Base-by-base conservation (phyloP, 331 rosid species). In the Spiraea crenata region DNA sequence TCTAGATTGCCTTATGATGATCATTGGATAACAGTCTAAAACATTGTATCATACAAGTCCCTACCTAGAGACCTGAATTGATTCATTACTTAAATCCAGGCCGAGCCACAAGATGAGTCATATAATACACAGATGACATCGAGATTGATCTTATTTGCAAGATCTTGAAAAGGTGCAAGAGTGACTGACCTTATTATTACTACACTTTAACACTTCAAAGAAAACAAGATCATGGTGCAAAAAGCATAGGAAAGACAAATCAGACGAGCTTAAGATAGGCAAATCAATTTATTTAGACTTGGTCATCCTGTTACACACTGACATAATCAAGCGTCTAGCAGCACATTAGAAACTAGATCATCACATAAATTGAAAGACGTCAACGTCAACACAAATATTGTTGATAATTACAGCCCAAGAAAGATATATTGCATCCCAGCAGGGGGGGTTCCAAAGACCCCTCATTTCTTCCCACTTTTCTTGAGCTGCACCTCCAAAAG, bases 401-500 rank as follows among this genome's bases (percentile, higher is more conserved):
- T 16, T 71, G 6, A 63, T 65, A 68, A 59, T 70, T 75, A 70
- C 78, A 61, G 79, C 83, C n/a, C 81, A 68, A 46, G 49, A 61
- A 67, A 41, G 7, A 60, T 60, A 70, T 73, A 45, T 67, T 47
- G 68, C 4, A 75, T 68, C 65, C 19, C 11, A 74, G 57, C 58
- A 57, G 25, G 49, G 54, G 74, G 60, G 65, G 51, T 37, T 6
- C 0, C n/a, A 39, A 76, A 60, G 68, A 45, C 46, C 72, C 7
- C 76, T 86, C 71, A 92, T 81, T 92, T 92, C 92, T 92, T 92
- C 76, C 98, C 97, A 78, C 98, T 92, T 80, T 93, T 93, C 96
- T 92, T 90, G 73, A 92, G 96, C 63, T 57, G 96, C 61, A 65
- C 97, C 98, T 70, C 98, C 97, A 20, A 93, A 85, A 31, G 57